Percentiles rank a stretch among this genome's conserved stretches.
Conservation (phyloP, 1,139 yeast species). For the Kodamaea suecica region DNA sequence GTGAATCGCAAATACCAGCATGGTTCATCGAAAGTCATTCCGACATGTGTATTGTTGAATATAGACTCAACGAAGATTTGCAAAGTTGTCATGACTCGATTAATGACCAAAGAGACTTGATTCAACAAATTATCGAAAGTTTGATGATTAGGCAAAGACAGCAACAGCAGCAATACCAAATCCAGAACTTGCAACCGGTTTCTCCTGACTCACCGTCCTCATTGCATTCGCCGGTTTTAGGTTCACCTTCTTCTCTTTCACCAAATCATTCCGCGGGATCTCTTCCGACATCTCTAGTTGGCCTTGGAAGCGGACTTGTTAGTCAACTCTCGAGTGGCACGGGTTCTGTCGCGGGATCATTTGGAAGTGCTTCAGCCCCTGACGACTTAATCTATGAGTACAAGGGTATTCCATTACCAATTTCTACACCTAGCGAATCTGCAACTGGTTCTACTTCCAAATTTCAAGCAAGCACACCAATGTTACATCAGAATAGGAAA, state of each 20-base stretch:
- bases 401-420: constrained; percentile 54
- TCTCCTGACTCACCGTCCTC: constrained; percentile 8
- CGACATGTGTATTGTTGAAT: constrained; percentile 83
- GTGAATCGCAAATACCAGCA: constrained; percentile 88
- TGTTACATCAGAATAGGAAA: constrained; percentile 26
- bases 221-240: constrained; percentile 19
- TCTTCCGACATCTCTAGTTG: background rate
- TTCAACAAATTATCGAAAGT: constrained; percentile 45
- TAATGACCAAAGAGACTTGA: constrained; percentile 63
- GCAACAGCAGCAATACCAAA: constrained; percentile 7
- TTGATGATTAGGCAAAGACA: constrained; percentile 25
- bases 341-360: background rate
- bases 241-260: constrained; percentile 23
- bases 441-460: constrained; percentile 17
- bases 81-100: constrained; percentile 74
- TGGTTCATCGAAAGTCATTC: constrained; percentile 97
- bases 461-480: constrained; percentile 13
- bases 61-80: constrained; percentile 76
- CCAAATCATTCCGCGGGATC: constrained; percentile 2
- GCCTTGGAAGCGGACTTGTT: background rate
- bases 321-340: background rate
- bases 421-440: constrained; percentile 19
- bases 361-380: constrained; percentile 16
- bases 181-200: constrained; percentile 5
- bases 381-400: constrained; percentile 41